A percentile compares a stretch with the other conserved stretches of the same genome.
These are phyloP conservation scores for Boletales sp. DNA, from an alignment of 768 basidiomycete species.

Conservation along the genomic window DNA sequence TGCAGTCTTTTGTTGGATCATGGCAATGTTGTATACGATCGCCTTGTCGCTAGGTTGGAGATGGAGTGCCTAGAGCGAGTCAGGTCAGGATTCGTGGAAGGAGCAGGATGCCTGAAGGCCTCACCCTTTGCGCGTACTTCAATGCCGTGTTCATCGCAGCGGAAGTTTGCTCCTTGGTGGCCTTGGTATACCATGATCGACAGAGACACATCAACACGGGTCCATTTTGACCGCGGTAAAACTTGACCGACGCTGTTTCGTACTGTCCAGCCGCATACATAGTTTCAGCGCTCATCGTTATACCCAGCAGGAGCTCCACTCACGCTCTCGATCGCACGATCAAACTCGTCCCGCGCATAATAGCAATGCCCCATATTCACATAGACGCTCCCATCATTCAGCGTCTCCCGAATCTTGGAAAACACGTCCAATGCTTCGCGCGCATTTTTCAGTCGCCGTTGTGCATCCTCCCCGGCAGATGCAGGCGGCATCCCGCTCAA, in stretches of 20 bases:
- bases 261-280: constrained; percentile 50
- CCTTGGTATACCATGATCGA: constrained; percentile 92
- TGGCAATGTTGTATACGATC: constrained; percentile 91
- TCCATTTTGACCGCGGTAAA: constrained; percentile 70
- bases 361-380: constrained; percentile 97
- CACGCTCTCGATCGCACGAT: constrained; percentile 94
- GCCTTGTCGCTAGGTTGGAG: constrained; percentile 87
- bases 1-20: constrained; percentile 96
- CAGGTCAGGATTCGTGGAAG: neutral
- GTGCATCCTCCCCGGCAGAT: constrained; percentile 57
- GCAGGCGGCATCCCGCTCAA: constrained; percentile 50
- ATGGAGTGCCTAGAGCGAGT: constrained; percentile 63
- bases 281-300: too few relatives aligned
- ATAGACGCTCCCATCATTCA: constrained; percentile 82
- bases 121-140: constrained; percentile 74
- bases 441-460: constrained; percentile 65
- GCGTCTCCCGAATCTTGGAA: constrained; percentile 83
- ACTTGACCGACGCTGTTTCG: constrained; percentile 82
- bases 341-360: constrained; percentile 89
- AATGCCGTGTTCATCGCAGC: constrained; percentile 80
- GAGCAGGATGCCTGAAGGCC: constrained; percentile 7
- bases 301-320: constrained; percentile 22
- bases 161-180: constrained; percentile 84
- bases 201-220: constrained; percentile 81
- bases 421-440: constrained; percentile 88